Evolutionary conservation across 129 eudicot genomes (phyloP), one percentile per base, ranked within the genome.

Genomic region (Lonicera japonica): DNA sequence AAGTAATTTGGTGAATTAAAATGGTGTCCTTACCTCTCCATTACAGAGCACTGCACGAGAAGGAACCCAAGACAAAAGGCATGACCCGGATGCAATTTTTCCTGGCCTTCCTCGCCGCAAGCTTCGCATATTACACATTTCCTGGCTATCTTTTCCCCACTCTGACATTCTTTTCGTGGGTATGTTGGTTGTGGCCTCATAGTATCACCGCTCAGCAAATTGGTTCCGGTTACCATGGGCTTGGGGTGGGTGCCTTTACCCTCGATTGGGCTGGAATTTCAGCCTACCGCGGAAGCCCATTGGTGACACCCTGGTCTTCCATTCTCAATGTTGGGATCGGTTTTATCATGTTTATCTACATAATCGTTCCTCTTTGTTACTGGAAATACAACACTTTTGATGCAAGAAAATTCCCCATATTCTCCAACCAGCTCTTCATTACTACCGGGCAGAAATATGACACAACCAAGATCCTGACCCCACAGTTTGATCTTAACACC

Each of bases 251-350:
- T 3, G 96, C 98, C 34, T 91, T 91, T 82, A 87, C 95, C 50
- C 79, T 91, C 8, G 96, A 91, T 23, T 91, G 96, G 98, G 98
- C 96, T 10, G 98, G 98, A 10, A 91, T 91, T 56, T 77, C 90
- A 0, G 96, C 98, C 7, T 91, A 91, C 72, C 98, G 87, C 45
- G 96, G 96, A 22, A 91, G 98, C 65, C 98, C 98, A 7, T 65
- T 91, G 55, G 98, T 91, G 29, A 59, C 98, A 12, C 98, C 98
- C 0, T 91, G 95, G 89, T 63, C 79, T 17, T 87, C 98, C 55
- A 87, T 91, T 45, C 69, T 91, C 59, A 91, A 92, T 55, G 87
- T 92, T 29, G 94, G 85, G 36, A 72, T 83, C 14, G 99, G 99
- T 12, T 92, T 92, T 59, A 58, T 92, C 61, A 83, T 85, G 85